Evolutionary conservation across 148 eudicot genomes (phyloP), one percentile per base, ranked within the genome.

Genomic region (Rhododendron griersonianum): DNA sequence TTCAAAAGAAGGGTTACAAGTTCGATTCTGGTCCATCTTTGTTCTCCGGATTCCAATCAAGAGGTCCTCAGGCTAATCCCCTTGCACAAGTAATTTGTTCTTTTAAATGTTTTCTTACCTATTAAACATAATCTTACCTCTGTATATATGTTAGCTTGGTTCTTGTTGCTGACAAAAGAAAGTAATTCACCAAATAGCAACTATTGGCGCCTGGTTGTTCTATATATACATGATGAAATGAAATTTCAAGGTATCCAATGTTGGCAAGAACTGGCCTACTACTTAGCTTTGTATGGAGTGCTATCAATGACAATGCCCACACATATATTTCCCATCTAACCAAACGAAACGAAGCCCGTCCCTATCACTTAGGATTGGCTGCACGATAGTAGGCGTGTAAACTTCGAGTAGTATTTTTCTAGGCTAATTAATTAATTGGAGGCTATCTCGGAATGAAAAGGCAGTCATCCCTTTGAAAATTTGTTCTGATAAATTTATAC

Each of bases 21-120:
- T 97, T 97, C 81, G 99, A 97, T 82, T 97, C 99, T 19, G 99
- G 99, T 18, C 99, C 99, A 18, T 97, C 99, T 85, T 87, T 97
- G 80, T 97, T 97, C 91, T 97, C 99, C 37, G 99, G 99, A 18
- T 94, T 97, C 88, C 96, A 97, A 80, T 95, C 99, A 47, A 91
- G 99, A 91, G 99, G 99, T 93, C 98, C 90, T 57, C 99, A 97
- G 88, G 99, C 99, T 39, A 97, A 97, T 84, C 99, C 99, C 28
- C 94, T 97, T 78, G 98, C 98, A 53, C 99, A 97, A 93, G 99
- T 96, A 96, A 88, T 79, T 80, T 28, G 51, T 86, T 86, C 11
- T 85, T 78, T 81, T 80, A 2, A 4, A 35, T 73, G 41, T 50
- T 55, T 44, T 50, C 35, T 83, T 55, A 77, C 4, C 37, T 28